A percentile compares a stretch with the other conserved stretches of the same genome.
These are phyloP conservation scores for Lactarius psammicola DNA, from an alignment of 768 basidiomycete species.

Conservation along the genomic window DNA sequence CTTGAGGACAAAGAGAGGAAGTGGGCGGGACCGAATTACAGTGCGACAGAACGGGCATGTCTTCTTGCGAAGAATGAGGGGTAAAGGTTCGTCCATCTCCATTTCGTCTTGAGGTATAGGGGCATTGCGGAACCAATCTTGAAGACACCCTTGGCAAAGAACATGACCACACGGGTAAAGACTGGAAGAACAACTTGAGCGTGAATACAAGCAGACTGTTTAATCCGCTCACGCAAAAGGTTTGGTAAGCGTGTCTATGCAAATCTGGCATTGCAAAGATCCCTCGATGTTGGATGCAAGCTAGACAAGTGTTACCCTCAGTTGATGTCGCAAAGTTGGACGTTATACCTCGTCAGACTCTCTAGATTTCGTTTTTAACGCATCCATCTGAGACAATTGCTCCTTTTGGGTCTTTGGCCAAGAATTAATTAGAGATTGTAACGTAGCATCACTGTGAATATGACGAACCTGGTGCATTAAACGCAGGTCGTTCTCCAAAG, in stretches of 20 bases:
- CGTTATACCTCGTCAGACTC: slow-evolving; percentile 57
- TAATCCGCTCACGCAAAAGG: slow-evolving; percentile 59
- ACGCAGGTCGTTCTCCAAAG: slow-evolving; percentile 46
- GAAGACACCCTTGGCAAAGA: slow-evolving; percentile 68
- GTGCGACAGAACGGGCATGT: slow-evolving; percentile 73
- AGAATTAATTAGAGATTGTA: slow-evolving; percentile 7
- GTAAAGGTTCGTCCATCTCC: slow-evolving; percentile 42
- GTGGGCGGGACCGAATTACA: slow-evolving; percentile 54
- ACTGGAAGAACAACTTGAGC: slow-evolving; percentile 37
- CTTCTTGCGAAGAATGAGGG: slow-evolving; percentile 59
- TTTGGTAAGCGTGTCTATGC: slow-evolving; percentile 63
- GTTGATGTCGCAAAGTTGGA: neutral
- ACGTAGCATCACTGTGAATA: neutral
- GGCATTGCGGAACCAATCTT: slow-evolving; percentile 75
- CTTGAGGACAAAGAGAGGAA: slow-evolving; percentile 69
- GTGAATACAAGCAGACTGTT: slow-evolving; percentile 1
- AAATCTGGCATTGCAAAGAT: slow-evolving; percentile 71
- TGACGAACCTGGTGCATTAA: slow-evolving; percentile 40
- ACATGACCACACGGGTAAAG: slow-evolving; percentile 76
- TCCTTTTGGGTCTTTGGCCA: slow-evolving; percentile 44
- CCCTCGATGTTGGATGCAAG: slow-evolving; percentile 55
- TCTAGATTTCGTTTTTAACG: slow-evolving; percentile 45
- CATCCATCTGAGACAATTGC: slow-evolving; percentile 45
- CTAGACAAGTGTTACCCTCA: slow-evolving; percentile 35
- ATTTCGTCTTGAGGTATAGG: slow-evolving; percentile 50